Conservation (phyloP, 805 yeast species). For the Barnettozyma botsteinii region DNA sequence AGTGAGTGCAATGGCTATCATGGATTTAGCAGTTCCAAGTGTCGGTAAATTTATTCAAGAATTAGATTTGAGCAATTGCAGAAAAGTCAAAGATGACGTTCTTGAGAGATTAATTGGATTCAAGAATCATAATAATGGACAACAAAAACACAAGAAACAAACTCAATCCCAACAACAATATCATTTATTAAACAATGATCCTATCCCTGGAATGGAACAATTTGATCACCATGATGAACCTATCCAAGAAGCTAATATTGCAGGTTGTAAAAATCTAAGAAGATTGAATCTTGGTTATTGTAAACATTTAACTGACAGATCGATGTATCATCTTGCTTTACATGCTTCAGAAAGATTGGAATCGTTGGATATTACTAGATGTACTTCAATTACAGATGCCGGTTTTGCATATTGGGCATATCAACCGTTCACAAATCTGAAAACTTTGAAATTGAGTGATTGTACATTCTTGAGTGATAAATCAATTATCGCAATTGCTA, state of each 20-base stretch:
- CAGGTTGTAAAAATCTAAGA: slow-evolving; percentile 57
- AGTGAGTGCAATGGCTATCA: slow-evolving; percentile 72
- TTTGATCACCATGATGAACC: slow-evolving; percentile 12
- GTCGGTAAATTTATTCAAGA: slow-evolving; percentile 55
- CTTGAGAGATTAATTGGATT: slow-evolving; percentile 64
- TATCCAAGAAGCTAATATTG: slow-evolving; percentile 6
- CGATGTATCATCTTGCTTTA: slow-evolving; percentile 57
- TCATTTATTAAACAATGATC: slow-evolving; percentile 17
- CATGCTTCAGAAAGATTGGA: slow-evolving; percentile 53
- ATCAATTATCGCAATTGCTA: slow-evolving; percentile 55
- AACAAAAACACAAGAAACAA: not conserved
- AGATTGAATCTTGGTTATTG: slow-evolving; percentile 63
- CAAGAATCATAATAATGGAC: slow-evolving; percentile 20
- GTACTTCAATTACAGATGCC: slow-evolving; percentile 71
- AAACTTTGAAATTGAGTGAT: slow-evolving; percentile 52
- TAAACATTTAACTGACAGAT: slow-evolving; percentile 63
- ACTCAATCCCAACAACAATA: not conserved
- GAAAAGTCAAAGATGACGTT: slow-evolving; percentile 68
- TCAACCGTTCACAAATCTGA: slow-evolving; percentile 47
- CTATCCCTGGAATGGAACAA: slow-evolving; percentile 28
- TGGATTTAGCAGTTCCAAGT: slow-evolving; percentile 65
- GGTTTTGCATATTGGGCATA: slow-evolving; percentile 67
- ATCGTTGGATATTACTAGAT: slow-evolving; percentile 59
- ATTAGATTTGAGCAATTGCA: slow-evolving; percentile 64
- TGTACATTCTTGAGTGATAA: slow-evolving; percentile 69